Base-by-base conservation (phyloP, 2,329 filamentous ascomycete genomes). In the Fusarium incarnatum region DNA sequence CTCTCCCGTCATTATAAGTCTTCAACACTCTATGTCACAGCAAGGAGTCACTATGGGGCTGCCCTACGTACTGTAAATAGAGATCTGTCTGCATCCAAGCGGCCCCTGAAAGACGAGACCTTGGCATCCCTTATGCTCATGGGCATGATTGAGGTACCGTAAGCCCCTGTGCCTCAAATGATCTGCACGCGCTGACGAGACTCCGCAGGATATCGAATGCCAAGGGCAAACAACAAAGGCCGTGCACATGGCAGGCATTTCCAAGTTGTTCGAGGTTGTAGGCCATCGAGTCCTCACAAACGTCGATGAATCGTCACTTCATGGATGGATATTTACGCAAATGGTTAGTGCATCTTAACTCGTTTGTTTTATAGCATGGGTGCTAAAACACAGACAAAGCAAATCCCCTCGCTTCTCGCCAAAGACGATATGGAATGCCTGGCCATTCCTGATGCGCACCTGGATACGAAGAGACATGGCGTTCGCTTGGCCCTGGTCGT, bases 1-100 rank as follows among this genome's bases (percentile, higher is more conserved):
- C 67, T 70, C 7, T 70, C 67, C 18, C 57, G 67, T 6, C 56
- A 70, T 37, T 70, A 70, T 56, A 70, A 70, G 9, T 70, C 67
- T 10, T 66, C 61, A 11, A 62, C 56, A 6, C 66, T 70, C 23
- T 70, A 70, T 27, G 27, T 70, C n/a, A 41, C 67, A 4, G 66
- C 67, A 13, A 50, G 67, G 3, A 50, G 44, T 6, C 49, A 70
- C 41, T 70, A 70, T 16, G 67, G 67, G 16, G 56, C 56, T 20
- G 56, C 66, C 42, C 13, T 70, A 30, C 54, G 66, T 8, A 55
- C 60, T 16, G 52, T 69, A 48, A 66, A 70, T 20, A 66, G 45
- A 49, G 66, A 70, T 48, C 50, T 70, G 8, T 70, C 67, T 10
- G n/a, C 25, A 25, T 58, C 60, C 13, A 41, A 53, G 22, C 54